Evolutionary conservation across 2,329 filamentous ascomycete genomes (phyloP).

Genomic region (Seiridium cupressi): DNA sequence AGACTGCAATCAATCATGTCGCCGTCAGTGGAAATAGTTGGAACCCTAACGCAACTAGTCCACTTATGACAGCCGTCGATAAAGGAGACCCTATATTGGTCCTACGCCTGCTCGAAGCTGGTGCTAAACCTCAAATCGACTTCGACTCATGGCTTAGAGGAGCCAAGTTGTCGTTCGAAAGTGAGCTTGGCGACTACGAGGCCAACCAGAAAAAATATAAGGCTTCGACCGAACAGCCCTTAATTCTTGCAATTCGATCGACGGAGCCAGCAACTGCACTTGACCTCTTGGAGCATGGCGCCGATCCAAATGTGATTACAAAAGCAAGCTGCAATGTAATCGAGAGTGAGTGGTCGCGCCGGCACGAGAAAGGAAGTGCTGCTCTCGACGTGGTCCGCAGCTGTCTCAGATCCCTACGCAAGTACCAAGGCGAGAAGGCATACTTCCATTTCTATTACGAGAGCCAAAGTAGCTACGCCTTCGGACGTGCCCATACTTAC

Average conservation of each 20-base stretch:
- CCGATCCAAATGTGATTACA: conserved; percentile 62
- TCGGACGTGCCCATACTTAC: neutral
- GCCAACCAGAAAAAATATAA: conserved; percentile 48
- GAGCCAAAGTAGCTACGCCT: conserved; percentile 2
- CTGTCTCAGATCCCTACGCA: conserved; percentile 47
- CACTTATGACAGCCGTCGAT: conserved; percentile 59
- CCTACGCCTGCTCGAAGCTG: conserved; percentile 60
- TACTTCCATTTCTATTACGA: conserved; percentile 15
- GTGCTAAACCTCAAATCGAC: conserved; percentile 57
- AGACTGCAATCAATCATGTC: conserved; percentile 67
- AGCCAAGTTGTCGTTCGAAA: conserved; percentile 11
- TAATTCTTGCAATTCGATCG: conserved; percentile 60
- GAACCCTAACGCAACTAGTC: conserved; percentile 36
- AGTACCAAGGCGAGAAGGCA: conserved; percentile 36
- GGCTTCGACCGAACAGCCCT: conserved; percentile 56
- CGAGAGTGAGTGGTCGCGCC: conserved; percentile 26
- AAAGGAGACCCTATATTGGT: conserved; percentile 51
- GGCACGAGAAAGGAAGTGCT: conserved; percentile 39
- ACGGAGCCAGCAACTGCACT: conserved; percentile 46
- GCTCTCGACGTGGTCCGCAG: conserved; percentile 60
- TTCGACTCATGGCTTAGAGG: conserved; percentile 65
- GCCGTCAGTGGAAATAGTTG: conserved; percentile 36
- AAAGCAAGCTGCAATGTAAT: conserved; percentile 33
- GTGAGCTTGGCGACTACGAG: conserved; percentile 30
- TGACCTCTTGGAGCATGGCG: conserved; percentile 61